phyloP scores from a whole-genome alignment of 345 rosid genomes.

The Eutrema heterophyllum region DNA sequence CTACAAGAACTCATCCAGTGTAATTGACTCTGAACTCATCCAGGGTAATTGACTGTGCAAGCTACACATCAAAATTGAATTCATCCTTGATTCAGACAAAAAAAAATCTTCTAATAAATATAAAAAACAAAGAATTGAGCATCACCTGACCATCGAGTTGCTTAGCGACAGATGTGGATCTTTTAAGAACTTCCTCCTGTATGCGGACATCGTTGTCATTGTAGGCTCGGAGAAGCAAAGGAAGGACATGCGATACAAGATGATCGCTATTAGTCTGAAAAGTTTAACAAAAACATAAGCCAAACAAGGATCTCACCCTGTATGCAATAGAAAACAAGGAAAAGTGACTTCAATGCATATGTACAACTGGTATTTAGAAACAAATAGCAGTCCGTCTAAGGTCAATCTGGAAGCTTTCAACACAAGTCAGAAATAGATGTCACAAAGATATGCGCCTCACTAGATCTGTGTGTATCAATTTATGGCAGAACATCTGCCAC shows the following conservation, averaged over 20 bases:
- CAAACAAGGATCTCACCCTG: background rate
- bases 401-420: slow-evolving; percentile 14
- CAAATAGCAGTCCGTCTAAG: background rate
- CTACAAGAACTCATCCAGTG: background rate
- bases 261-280: slow-evolving; percentile 74
- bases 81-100: background rate
- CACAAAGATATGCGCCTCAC: background rate
- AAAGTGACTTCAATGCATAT: slow-evolving; percentile 11
- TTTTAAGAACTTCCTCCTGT: slow-evolving; percentile 89
- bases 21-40: background rate
- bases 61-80: background rate
- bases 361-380: background rate
- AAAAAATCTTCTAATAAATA: background rate
- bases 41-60: background rate
- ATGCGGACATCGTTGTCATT: slow-evolving; percentile 92
- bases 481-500: background rate
- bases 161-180: slow-evolving; percentile 60
- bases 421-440: background rate
- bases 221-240: slow-evolving; percentile 87
- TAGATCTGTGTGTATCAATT: background rate
- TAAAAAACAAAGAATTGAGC: background rate
- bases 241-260: slow-evolving; percentile 61
- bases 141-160: slow-evolving; percentile 87
- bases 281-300: slow-evolving; percentile 14
- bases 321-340: background rate